A percentile compares a stretch with the other conserved stretches of the same genome.
Conservation (phyloP, 768 basidiomycete genomes). For the Podaxis sp. region DNA sequence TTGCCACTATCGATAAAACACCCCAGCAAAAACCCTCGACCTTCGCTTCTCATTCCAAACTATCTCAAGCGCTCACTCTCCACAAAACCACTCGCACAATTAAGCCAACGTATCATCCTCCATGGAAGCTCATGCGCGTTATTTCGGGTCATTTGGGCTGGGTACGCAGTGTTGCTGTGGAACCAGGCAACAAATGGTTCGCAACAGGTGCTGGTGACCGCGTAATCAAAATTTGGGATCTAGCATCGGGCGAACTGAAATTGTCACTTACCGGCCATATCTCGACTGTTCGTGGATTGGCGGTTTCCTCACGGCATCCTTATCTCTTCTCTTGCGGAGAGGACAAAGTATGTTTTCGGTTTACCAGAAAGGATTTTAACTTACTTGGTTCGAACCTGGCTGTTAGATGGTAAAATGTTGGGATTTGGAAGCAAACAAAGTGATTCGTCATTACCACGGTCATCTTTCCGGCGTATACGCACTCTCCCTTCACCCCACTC, state of each 20-base stretch:
- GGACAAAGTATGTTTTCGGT: constrained; percentile 70
- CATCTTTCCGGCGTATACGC: constrained; percentile 98
- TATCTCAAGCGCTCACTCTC: constrained; percentile 86
- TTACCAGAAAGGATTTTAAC: neutral
- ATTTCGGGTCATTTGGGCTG: constrained; percentile 98
- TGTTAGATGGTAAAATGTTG: constrained; percentile 98
- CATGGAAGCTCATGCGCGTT: constrained; percentile 94
- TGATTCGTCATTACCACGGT: constrained; percentile 97
- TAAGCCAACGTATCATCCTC: constrained; percentile 93
- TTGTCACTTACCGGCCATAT: constrained; percentile 98
- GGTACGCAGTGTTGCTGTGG: constrained; percentile 94
- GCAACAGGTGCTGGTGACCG: constrained; percentile 97
- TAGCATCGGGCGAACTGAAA: constrained; percentile 96
- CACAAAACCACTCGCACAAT: constrained; percentile 93
- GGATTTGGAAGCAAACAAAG: constrained; percentile 98
- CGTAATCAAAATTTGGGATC: constrained; percentile 98
- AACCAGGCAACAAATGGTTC: constrained; percentile 98
- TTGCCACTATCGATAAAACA: constrained; percentile 72
- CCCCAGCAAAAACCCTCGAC: constrained; percentile 67
- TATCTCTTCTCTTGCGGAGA: constrained; percentile 98
- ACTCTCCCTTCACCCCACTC: constrained; percentile 87
- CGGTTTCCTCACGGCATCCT: constrained; percentile 89
- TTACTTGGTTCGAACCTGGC: neutral
- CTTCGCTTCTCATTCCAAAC: constrained; percentile 54
- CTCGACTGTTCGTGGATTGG: constrained; percentile 91